Base-by-base conservation (phyloP, 192 early-diverging fungal genomes). In the Umbelopsis vinacea region DNA sequence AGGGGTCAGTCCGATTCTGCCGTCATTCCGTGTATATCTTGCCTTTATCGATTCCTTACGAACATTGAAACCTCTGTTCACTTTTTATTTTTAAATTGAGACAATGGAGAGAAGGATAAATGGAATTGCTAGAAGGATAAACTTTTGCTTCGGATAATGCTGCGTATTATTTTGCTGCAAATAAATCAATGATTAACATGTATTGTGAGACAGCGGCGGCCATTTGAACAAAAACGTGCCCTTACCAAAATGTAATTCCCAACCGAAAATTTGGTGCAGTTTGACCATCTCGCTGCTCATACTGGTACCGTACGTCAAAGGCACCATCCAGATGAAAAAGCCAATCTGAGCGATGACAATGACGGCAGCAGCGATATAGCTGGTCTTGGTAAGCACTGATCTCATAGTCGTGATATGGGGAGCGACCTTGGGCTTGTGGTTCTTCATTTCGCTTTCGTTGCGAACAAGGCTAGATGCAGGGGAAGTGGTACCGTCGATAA, bases 301-400 rank as follows among this genome's bases (percentile, higher is more conserved):
- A 2, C 90, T 81, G 9, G 91, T 86, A 21, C 97, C 97, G 75
- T 98, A 99, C 10, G 92, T 85, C 11, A 99, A 46, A 22, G 96
- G 97, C 17, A 93, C 78, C 86, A 97, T 96, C 76, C 80, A 95
- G 54, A 83, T 52, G 81, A 96, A 98, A 40, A 82, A 74, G 2
- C 77, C 81, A 17, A 91, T 15, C 47, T 89, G 89, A 21, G 90
- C 23, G 1, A 69, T 76, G 11, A 79, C 67, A 24, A 94, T 69
- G 14, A 84, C 52, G 22, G 80, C 69, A 24, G 69, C 82, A n/a
- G 79, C 81, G 48, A 69, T 71, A 22, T 72, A 82, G 26, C 79
- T 81, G 46, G 75, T 55, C 66, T 68, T 48, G 9, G 74, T 73
- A 11, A 82, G 68, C 8, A 55, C 37, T 0, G 82, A 71, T 17